These are phyloP conservation scores for Cordyceps fumosorosea DNA, from an alignment of 2,329 filamentous ascomycete genomes.

Conservation along the genomic window DNA sequence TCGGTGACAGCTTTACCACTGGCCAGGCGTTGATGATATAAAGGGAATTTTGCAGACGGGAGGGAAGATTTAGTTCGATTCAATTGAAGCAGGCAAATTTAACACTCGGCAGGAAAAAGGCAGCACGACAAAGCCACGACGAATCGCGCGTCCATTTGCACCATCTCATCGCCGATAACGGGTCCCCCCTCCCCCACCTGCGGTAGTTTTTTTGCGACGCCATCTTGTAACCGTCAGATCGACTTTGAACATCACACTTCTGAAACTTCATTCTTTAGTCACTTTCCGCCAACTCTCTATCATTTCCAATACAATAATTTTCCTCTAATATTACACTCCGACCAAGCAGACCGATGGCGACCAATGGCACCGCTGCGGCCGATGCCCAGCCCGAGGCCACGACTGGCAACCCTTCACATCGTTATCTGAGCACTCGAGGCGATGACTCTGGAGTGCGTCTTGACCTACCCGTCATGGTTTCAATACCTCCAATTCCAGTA, in stretches of 20 bases:
- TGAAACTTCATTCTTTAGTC: background rate
- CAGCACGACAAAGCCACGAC: background rate
- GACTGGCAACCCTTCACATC: constrained; percentile 39
- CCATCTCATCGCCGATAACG: background rate
- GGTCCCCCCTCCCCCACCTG: background rate
- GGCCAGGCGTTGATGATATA: background rate
- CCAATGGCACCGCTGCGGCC: constrained; percentile 30
- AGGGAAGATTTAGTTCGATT: background rate
- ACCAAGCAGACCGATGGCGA: constrained; percentile 30
- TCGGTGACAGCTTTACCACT: background rate
- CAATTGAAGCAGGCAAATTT: background rate
- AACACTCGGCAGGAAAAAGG: background rate
- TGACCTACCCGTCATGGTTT: background rate
- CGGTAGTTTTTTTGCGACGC: constrained; percentile 5
- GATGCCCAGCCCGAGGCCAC: constrained; percentile 23
- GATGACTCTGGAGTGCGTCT: constrained; percentile 41
- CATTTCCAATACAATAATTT: background rate
- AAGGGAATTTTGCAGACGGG: background rate
- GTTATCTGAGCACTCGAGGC: constrained; percentile 45
- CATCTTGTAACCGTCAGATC: background rate
- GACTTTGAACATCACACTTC: background rate
- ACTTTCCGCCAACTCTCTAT: background rate
- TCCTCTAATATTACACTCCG: background rate
- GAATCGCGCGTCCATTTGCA: background rate
- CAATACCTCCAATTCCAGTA: too few species aligned